These are phyloP conservation scores for Calonectria pauciramosa DNA, from an alignment of 2,329 filamentous ascomycete species.

Conservation along the genomic window DNA sequence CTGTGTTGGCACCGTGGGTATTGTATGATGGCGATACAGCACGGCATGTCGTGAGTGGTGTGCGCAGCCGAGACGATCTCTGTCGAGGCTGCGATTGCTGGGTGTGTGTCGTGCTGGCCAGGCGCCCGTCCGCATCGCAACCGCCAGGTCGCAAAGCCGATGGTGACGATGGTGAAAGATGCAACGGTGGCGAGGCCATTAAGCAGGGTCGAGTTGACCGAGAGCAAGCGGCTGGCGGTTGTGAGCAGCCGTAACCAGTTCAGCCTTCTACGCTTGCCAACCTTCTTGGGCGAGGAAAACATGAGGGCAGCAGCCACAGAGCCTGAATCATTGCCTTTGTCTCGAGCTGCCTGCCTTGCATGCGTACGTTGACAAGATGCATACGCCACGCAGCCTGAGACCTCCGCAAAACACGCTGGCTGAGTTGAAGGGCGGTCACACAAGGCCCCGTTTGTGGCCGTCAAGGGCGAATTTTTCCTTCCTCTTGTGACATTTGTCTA, in stretches of 20 bases:
- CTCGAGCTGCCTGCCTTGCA: conserved; percentile 10
- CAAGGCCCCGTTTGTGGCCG: neutral
- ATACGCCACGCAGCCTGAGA: conserved; percentile 13
- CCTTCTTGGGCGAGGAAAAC: neutral
- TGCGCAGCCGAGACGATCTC: neutral
- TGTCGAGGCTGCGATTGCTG: neutral
- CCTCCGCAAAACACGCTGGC: neutral
- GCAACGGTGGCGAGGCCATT: neutral
- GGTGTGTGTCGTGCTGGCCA: neutral
- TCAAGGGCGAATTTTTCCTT: too few relatives aligned
- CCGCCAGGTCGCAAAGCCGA: neutral
- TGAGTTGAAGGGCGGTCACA: neutral
- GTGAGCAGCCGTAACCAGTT: neutral
- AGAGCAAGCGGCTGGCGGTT: neutral
- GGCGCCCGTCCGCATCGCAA: neutral
- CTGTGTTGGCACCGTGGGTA: conserved; percentile 45
- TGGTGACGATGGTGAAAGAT: neutral
- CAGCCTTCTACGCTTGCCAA: conserved; percentile 12
- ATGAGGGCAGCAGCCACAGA: conserved; percentile 28
- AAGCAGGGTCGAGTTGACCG: neutral
- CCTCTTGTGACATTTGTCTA: neutral
- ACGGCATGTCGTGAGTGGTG: conserved; percentile 43
- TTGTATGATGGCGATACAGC: conserved; percentile 45
- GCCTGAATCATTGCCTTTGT: conserved; percentile 13
- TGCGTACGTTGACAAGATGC: conserved; percentile 5